phyloP scores from a whole-genome alignment of 2,329 filamentous ascomycete genomes.

The Trichoderma brevicompactum region DNA sequence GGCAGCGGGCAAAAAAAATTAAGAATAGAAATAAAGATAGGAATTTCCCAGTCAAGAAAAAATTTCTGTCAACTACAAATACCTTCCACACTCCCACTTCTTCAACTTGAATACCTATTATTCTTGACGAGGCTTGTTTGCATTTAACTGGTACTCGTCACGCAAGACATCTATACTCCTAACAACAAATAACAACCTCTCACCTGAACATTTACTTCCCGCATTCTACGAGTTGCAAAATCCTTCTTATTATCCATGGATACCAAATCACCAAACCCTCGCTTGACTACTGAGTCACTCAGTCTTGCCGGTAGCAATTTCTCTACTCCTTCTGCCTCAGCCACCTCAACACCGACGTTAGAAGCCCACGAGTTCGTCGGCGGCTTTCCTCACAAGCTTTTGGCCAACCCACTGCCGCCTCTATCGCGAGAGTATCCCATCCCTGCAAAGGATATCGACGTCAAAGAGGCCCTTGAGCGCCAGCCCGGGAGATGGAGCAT shows the following conservation, averaged over 20 bases:
- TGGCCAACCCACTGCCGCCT: constrained; percentile 39
- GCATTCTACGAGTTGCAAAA: not conserved
- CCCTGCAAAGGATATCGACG: constrained; percentile 46
- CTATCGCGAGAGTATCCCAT: constrained; percentile 47
- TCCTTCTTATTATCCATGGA: constrained; percentile 6
- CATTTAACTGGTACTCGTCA: not conserved
- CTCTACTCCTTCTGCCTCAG: constrained; percentile 19
- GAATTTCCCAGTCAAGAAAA: not conserved
- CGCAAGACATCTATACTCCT: not conserved
- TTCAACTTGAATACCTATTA: not conserved
- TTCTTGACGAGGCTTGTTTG: not conserved
- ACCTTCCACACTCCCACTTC: constrained; percentile 9
- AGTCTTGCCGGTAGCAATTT: constrained; percentile 11
- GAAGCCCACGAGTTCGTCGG: constrained; percentile 23
- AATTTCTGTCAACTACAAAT: constrained; percentile 21
- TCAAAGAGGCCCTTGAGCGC: constrained; percentile 50
- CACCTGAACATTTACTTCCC: not conserved
- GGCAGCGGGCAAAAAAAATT: constrained; percentile 2
- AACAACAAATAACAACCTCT: not conserved
- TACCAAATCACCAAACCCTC: constrained; percentile 2
- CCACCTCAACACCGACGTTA: constrained; percentile 23
- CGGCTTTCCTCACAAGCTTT: constrained; percentile 11
- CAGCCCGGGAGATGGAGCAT: constrained; percentile 50
- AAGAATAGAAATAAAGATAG: constrained; percentile 2
- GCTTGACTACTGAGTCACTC: constrained; percentile 20